These are phyloP conservation scores for Magnaporthiopsis poae DNA, from an alignment of 2,329 filamentous ascomycete species.

Conservation along the genomic window DNA sequence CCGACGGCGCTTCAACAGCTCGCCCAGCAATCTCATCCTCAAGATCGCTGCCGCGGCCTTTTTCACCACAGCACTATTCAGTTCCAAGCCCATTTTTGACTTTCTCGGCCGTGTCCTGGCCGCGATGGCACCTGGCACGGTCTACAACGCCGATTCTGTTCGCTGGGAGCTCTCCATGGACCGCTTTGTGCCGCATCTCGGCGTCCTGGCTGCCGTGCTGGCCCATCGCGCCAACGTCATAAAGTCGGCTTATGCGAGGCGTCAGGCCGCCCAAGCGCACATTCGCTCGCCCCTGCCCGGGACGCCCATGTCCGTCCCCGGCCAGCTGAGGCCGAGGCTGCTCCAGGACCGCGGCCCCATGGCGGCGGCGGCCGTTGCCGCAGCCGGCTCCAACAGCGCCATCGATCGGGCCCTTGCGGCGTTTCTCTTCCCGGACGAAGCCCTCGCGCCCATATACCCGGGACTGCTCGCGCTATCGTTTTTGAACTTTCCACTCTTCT, in stretches of 20 bases:
- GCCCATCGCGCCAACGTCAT: conserved; percentile 7
- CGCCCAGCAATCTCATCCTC: conserved; percentile 17
- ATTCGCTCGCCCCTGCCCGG: conserved; percentile 1
- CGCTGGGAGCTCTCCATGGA: conserved; percentile 7
- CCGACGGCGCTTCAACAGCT: conserved; percentile 29
- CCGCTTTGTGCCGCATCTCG: conserved; percentile 11
- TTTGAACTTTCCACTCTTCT: conserved; percentile 24
- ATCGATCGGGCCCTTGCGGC: conserved; percentile 10
- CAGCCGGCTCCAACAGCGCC: not conserved
- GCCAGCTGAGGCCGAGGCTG: not conserved
- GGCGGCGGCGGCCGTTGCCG: not conserved
- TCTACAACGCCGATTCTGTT: conserved; percentile 2
- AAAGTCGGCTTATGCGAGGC: conserved; percentile 1
- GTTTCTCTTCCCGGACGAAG: conserved; percentile 12
- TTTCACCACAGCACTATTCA: conserved; percentile 9
- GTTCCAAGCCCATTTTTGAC: conserved; percentile 1
- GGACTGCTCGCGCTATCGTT: conserved; percentile 20
- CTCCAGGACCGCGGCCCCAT: not conserved
- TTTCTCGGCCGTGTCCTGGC: conserved; percentile 5
- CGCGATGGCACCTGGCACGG: not conserved
- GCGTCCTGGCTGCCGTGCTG: conserved; percentile 10
- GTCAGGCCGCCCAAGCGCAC: not conserved
- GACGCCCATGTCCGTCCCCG: not conserved
- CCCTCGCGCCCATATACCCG: conserved; percentile 32
- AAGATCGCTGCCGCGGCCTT: not conserved